Evolutionary conservation across 1,139 yeast genomes (phyloP).

Genomic region (Yamadazyma blattariae): DNA sequence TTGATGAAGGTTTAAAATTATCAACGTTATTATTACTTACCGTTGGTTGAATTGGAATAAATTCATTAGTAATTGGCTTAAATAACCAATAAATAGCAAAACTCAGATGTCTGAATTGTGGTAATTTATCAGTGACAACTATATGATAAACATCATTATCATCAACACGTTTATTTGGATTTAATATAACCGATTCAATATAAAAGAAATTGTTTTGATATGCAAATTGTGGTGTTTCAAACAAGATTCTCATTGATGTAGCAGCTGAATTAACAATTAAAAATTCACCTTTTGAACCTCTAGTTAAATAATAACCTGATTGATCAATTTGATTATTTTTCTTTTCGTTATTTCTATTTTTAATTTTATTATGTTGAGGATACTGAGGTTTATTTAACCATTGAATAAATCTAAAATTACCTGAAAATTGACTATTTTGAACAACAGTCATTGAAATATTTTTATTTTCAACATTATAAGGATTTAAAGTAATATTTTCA

Average conservation of each 20-base stretch:
- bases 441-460: conserved; percentile 30
- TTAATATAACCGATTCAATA: conserved; percentile 26
- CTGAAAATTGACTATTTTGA: conserved; percentile 22
- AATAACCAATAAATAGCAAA: conserved; percentile 41
- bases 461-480: conserved; percentile 22
- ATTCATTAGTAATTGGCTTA: conserved; percentile 18
- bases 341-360: too few species aligned
- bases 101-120: conserved; percentile 43
- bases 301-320: conserved; percentile 33
- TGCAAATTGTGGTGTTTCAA: conserved; percentile 25
- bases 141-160: conserved; percentile 28
- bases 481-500: conserved; percentile 31
- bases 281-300: conserved; percentile 13
- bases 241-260: conserved; percentile 16
- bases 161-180: conserved; percentile 33
- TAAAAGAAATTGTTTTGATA: conserved; percentile 34
- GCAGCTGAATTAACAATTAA: conserved; percentile 22
- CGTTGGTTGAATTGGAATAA: conserved; percentile 25
- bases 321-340: conserved; percentile 3
- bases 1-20: conserved; percentile 5
- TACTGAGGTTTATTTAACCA: conserved; percentile 35
- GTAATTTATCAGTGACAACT: conserved; percentile 26
- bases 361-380: too few species aligned
- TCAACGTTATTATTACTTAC: conserved; percentile 2
- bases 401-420: conserved; percentile 17